A percentile compares a stretch with the other conserved stretches of the same genome.
Evolutionary conservation across 495 filamentous ascomycete species (phyloP).

Genomic region (Pyrenula massariospora): DNA sequence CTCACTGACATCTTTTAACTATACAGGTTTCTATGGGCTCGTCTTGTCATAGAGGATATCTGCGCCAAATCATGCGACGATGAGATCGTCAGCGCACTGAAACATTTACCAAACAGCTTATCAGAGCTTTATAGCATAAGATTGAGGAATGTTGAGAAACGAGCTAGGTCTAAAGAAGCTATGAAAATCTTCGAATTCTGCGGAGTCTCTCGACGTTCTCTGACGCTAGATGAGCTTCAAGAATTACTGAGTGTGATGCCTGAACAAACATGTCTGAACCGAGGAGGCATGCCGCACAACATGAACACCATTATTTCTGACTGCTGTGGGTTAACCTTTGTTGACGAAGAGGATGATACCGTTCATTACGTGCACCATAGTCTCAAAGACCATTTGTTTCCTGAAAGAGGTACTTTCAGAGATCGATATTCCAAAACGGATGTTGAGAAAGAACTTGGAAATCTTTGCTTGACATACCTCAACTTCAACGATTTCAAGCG

Average conservation of each 20-base stretch:
- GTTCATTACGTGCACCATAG: conserved; percentile 23
- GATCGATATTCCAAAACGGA: background rate
- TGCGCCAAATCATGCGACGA: conserved; percentile 20
- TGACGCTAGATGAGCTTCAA: conserved; percentile 12
- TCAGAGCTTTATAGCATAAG: conserved; percentile 17
- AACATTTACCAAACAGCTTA: conserved; percentile 17
- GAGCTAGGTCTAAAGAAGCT: conserved; percentile 2
- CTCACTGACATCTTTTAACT: background rate
- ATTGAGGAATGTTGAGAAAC: conserved; percentile 8
- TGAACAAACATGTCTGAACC: conserved; percentile 7
- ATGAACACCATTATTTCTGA: conserved; percentile 14
- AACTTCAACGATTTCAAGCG: conserved; percentile 21
- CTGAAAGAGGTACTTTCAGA: conserved; percentile 3
- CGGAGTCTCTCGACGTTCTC: conserved; percentile 10
- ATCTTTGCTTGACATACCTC: conserved; percentile 24
- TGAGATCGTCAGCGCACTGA: conserved; percentile 18
- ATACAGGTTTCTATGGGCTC: conserved; percentile 25
- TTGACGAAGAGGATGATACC: conserved; percentile 21
- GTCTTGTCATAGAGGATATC: conserved; percentile 21
- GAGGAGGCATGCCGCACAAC: conserved; percentile 11
- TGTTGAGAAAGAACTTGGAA: conserved; percentile 8
- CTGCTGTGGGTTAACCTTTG: conserved; percentile 17
- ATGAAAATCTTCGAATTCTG: conserved; percentile 13
- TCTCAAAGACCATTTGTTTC: conserved; percentile 15
- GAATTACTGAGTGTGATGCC: conserved; percentile 18